These are phyloP conservation scores for Taphrina wiesneri DNA, from an alignment of 1,139 yeast species.

Conservation along the genomic window DNA sequence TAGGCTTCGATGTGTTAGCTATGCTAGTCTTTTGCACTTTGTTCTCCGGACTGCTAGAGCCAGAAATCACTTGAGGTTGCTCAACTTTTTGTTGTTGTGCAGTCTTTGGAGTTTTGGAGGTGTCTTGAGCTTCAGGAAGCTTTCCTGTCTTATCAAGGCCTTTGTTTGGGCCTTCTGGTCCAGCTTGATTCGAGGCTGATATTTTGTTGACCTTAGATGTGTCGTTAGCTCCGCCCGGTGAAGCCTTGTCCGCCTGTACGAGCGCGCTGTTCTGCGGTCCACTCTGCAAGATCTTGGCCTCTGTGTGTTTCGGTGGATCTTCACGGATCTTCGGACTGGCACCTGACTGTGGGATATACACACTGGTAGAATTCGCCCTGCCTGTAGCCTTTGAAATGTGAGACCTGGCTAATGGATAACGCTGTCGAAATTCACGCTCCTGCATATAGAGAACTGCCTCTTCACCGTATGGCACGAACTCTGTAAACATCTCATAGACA, in stretches of 20 bases:
- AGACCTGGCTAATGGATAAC: constrained; percentile 45
- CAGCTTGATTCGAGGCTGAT: constrained; percentile 2
- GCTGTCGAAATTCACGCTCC: constrained; percentile 48
- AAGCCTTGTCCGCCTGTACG: constrained; percentile 18
- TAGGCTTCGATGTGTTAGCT: not conserved
- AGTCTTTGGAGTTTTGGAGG: not conserved
- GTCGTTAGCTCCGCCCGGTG: constrained; percentile 21
- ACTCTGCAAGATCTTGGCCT: constrained; percentile 26
- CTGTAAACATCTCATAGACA: constrained; percentile 54
- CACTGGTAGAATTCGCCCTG: constrained; percentile 18
- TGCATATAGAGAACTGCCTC: constrained; percentile 55
- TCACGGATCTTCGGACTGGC: constrained; percentile 21
- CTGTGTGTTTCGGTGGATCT: constrained; percentile 8
- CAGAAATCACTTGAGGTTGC: not conserved
- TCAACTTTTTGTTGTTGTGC: not conserved
- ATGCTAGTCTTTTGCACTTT: not conserved
- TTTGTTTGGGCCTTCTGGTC: not conserved
- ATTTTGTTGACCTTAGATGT: not conserved
- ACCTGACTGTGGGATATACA: constrained; percentile 25
- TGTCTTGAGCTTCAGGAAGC: not conserved
- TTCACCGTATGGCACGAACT: constrained; percentile 64
- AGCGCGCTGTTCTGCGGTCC: constrained; percentile 33
- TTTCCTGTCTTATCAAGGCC: constrained; percentile 16
- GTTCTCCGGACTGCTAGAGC: not conserved
- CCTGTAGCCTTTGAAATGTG: constrained; percentile 44